Base-by-base conservation (phyloP, 768 basidiomycete species). In the Russula brevipes region DNA sequence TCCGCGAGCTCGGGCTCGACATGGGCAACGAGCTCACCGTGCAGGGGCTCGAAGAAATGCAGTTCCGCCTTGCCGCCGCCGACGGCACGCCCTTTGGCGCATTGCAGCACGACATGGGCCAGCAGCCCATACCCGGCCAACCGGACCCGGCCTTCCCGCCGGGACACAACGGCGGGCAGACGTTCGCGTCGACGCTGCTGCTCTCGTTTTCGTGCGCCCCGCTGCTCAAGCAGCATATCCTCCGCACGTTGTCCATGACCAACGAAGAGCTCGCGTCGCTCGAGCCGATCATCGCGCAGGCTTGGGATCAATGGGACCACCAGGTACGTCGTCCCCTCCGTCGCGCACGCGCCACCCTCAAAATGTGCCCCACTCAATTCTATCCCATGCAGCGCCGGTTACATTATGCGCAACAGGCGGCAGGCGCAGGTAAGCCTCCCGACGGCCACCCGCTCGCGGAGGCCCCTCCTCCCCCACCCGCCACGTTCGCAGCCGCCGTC, bases 241-340 rank as follows among this genome's bases (percentile, higher is more conserved):
- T 92, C 38, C 83, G 88, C 54, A 84, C 82, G 5, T 76, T 93
- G 53, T 80, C 82, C 66, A 86, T 92, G 83, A 84, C 87, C 35
- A 84, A 83, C 73, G 89, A 91, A 57, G 91, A 93, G 69, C 80
- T 93, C 17, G 85, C 84, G 3, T 84, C 87, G 10, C 75, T 93
- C 54, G 88, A 92, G 70, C 87, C 89, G 33, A 78, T 90, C 68
- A 86, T 93, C 51, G 89, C 91, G 5, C 85, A 88, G 50, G 89
- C 89, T 17, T 93, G 89, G 82, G 91, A 93, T 61, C 86, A 88
- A 45, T 93, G 91, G 91, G 86, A 92, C 69, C 83, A 85, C 67
- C 86, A 87, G 73, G 89, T 91, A 70, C 60, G 82, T 72, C 35
- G 39, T n/a, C 42, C 17, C 35, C 47, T 38, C 61, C 61, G 5